Percentiles rank a stretch among this genome's conserved stretches.
Evolutionary conservation across 805 yeast genomes (phyloP).

Genomic region (Metschnikowia dekortorum): DNA sequence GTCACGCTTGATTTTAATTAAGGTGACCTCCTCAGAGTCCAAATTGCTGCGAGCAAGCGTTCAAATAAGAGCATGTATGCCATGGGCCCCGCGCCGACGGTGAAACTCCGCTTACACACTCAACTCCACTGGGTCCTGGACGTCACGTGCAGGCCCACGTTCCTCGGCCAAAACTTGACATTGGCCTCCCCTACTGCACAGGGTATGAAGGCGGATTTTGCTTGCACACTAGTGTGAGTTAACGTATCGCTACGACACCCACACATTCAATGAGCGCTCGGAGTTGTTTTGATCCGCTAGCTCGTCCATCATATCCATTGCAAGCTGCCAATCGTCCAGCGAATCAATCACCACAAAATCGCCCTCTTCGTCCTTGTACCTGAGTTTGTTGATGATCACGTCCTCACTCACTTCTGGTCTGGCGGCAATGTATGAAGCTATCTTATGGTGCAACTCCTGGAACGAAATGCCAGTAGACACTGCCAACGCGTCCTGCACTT

Average conservation of each 20-base stretch:
- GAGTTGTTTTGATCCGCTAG: slow-evolving; percentile 17
- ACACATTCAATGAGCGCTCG: slow-evolving; percentile 31
- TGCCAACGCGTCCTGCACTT: slow-evolving; percentile 24
- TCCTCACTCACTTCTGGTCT: slow-evolving; percentile 52
- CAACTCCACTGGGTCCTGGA: too few species aligned
- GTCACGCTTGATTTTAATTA: too few species aligned
- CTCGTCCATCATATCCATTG: slow-evolving; percentile 57
- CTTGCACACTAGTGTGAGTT: too few species aligned
- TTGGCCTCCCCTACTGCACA: too few species aligned
- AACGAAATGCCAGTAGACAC: slow-evolving; percentile 30
- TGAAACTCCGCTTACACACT: too few species aligned
- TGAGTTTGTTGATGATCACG: slow-evolving; percentile 52
- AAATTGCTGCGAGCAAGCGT: too few species aligned
- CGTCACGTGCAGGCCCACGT: too few species aligned
- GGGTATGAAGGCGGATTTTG: too few species aligned
- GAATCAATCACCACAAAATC: slow-evolving; percentile 83
- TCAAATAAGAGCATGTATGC: too few species aligned
- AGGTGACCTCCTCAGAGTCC: too few species aligned
- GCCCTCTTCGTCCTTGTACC: slow-evolving; percentile 92
- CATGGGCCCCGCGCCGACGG: too few species aligned
- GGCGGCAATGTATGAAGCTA: slow-evolving; percentile 46
- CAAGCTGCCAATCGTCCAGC: slow-evolving; percentile 85
- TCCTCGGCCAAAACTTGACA: too few species aligned
- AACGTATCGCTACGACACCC: slow-evolving; percentile 30
- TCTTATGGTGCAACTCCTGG: slow-evolving; percentile 59